Evolutionary conservation across 805 yeast genomes (phyloP), one percentile per base, ranked within the genome.

Genomic region (Lachancea lanzarotensis): DNA sequence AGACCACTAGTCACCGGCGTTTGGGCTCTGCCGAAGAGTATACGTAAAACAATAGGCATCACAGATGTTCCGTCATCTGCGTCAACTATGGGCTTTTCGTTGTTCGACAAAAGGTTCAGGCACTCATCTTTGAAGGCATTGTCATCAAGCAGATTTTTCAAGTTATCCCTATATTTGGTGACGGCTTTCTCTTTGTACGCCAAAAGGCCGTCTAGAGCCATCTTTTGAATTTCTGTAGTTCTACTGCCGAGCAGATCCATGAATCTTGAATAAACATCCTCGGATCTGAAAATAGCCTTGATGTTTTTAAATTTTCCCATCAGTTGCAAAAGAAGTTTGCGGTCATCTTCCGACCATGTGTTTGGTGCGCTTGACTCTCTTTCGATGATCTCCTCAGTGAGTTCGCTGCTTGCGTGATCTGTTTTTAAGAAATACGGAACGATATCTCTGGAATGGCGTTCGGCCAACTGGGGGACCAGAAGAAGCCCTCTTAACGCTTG

Each of bases 1-100:
- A 81, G 75, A 47, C 87, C 88, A 60, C 84, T 81, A 1, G 77
- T 69, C 45, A 71, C 75, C 33, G 81, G 72, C 1, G 82, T 74
- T 63, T 87, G 95, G 8, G 89, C 87, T 46, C 95, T 74, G 8
- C 98, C 98, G 63, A 82, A 91, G 17, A 93, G 67, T 20, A 93
- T 82, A 52, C 96, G 69, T 40, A 89, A 59, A 3, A 89, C 73
- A 26, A 85, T 56, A 1, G 95, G 93, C 76, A 88, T 76, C 2
- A 91, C 72, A 1, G 50, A 62, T 2, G 61, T 68, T 13, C 74
- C 67, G 58, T 93, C 97, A 2, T 69, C 70, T 7, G 69, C 72
- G 50, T 84, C 87, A 43, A 89, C 71, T 2, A 72, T 63, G 3
- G 66, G 70, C 8, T 79, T 74, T 4, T 74, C 78, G 17, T 73